A percentile compares a stretch with the other conserved stretches of the same genome.
Conservation (phyloP, 192 early-diverging fungal species). For the Coemansia sp. region DNA sequence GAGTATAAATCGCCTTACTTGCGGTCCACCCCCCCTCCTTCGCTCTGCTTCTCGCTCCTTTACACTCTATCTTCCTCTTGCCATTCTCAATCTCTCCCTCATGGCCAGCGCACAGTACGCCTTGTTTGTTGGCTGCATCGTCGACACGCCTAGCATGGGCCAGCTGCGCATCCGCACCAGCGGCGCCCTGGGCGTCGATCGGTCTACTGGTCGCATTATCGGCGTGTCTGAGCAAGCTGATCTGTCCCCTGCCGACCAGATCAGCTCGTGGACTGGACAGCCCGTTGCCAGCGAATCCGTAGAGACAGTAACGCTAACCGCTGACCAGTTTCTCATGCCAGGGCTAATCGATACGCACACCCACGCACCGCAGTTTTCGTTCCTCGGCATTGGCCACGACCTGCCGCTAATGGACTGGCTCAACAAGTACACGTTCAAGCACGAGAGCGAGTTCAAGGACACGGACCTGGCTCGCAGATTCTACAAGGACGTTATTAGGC, state of each 20-base stretch:
- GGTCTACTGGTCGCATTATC: constrained; percentile 65
- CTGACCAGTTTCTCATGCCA: constrained; percentile 80
- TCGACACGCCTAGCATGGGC: constrained; percentile 66
- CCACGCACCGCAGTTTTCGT: constrained; percentile 92
- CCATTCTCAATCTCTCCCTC: background rate
- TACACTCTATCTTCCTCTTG: background rate
- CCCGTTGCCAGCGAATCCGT: constrained; percentile 2
- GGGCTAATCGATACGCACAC: constrained; percentile 95
- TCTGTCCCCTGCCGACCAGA: constrained; percentile 9
- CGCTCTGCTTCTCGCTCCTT: background rate
- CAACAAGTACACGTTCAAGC: constrained; percentile 88
- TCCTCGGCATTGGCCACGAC: constrained; percentile 88
- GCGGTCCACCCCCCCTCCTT: background rate
- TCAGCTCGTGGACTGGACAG: constrained; percentile 31
- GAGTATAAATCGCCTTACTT: no score
- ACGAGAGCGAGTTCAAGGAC: constrained; percentile 76
- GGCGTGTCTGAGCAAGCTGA: constrained; percentile 45
- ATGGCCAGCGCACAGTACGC: constrained; percentile 26
- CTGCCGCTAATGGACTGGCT: constrained; percentile 91
- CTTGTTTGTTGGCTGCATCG: constrained; percentile 66
- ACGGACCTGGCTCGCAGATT: constrained; percentile 65
- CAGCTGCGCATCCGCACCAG: constrained; percentile 69
- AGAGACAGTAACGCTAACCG: constrained; percentile 33
- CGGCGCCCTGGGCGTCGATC: constrained; percentile 70
- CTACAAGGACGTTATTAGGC: constrained; percentile 70